Conservation (phyloP, 306 rosid genomes). For the Cicer arietinum region DNA sequence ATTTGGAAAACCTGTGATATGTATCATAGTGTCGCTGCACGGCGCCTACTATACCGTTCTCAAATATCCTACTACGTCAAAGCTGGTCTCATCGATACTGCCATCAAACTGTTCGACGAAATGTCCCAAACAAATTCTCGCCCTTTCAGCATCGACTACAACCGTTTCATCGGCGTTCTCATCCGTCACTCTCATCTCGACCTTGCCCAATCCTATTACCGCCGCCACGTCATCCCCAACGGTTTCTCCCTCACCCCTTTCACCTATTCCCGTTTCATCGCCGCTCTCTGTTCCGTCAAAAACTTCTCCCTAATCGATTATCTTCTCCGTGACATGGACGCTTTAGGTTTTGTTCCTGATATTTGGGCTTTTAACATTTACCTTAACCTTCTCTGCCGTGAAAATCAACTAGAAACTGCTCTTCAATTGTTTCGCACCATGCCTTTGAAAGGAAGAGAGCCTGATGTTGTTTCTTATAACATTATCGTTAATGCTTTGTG, state of each 20-base stretch:
- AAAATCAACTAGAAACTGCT: slow-evolving; percentile 58
- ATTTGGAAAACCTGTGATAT: slow-evolving; percentile 61
- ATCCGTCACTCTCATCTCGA: slow-evolving; percentile 70
- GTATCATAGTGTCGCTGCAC: slow-evolving; percentile 75
- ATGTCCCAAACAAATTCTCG: slow-evolving; percentile 84
- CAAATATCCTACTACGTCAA: slow-evolving; percentile 66
- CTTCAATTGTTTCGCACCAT: slow-evolving; percentile 54
- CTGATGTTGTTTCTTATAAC: slow-evolving; percentile 76
- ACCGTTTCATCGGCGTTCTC: slow-evolving; percentile 88
- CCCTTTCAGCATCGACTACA: slow-evolving; percentile 76
- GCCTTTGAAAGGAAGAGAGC: slow-evolving; percentile 68
- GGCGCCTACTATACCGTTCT: slow-evolving; percentile 78
- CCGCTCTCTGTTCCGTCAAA: slow-evolving; percentile 66
- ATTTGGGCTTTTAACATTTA: slow-evolving; percentile 91
- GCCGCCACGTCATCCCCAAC: slow-evolving; percentile 62
- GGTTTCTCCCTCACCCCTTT: slow-evolving; percentile 85
- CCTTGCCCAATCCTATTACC: slow-evolving; percentile 78
- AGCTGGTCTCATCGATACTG: slow-evolving; percentile 75
- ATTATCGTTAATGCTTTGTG: slow-evolving; percentile 69
- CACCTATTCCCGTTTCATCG: slow-evolving; percentile 91
- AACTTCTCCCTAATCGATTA: slow-evolving; percentile 61
- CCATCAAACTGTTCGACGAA: slow-evolving; percentile 80
- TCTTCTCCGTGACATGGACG: slow-evolving; percentile 68
- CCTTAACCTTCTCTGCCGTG: slow-evolving; percentile 64
- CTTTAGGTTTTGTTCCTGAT: slow-evolving; percentile 69